A percentile compares a stretch with the other conserved stretches of the same genome.
phyloP scores from a whole-genome alignment of 2,329 filamentous ascomycete species.

The Apiospora pterosperma region DNA sequence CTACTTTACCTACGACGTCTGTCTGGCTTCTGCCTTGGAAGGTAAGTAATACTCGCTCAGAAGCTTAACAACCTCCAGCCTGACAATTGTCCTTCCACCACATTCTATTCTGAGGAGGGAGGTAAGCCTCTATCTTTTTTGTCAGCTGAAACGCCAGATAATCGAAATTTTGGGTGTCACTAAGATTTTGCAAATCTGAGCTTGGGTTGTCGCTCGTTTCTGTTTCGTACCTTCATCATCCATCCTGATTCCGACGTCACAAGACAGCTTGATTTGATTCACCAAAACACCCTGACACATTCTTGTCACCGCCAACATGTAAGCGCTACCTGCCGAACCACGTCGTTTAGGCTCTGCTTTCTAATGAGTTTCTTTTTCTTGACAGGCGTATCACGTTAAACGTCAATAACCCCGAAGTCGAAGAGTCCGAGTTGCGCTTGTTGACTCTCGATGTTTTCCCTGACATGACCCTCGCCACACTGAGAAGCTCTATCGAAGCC shows the following conservation, averaged over 20 bases:
- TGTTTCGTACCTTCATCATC: not conserved
- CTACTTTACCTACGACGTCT: too few species aligned
- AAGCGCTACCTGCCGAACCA: not conserved
- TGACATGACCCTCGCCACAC: conserved; percentile 72
- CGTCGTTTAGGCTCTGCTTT: not conserved
- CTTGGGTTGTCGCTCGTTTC: not conserved
- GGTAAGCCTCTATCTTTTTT: conserved; percentile 1
- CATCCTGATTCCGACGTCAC: not conserved
- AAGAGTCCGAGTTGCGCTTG: conserved; percentile 53
- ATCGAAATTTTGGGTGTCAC: not conserved
- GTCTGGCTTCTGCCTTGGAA: not conserved
- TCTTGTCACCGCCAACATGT: conserved; percentile 4
- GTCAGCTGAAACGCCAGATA: not conserved
- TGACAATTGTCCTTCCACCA: not conserved
- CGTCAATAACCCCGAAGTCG: conserved; percentile 63
- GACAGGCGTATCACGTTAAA: conserved; percentile 71
- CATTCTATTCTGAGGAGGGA: not conserved
- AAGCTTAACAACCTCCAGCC: not conserved
- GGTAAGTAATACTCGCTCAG: not conserved
- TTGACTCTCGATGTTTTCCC: conserved; percentile 67
- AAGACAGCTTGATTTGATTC: conserved; percentile 1
- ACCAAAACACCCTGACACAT: not conserved
- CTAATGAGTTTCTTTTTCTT: not conserved
- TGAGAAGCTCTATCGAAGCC: conserved; percentile 85
- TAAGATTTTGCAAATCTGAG: not conserved